phyloP scores from a whole-genome alignment of 1,284 basidiomycete species.

The Entoloma clypeatum region DNA sequence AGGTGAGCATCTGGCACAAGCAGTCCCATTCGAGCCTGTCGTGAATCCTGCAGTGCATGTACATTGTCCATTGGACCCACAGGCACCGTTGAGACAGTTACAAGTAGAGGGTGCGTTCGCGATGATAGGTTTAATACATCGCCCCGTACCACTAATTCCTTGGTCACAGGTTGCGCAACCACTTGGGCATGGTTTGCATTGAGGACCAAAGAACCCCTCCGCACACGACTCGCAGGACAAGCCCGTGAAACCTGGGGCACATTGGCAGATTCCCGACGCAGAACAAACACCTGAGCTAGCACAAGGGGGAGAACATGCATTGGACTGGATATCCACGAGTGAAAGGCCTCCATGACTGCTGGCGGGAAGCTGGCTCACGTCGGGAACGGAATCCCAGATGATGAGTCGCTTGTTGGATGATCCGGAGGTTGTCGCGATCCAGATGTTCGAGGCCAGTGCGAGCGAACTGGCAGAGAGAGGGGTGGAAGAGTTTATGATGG shows the following conservation, averaged over 20 bases:
- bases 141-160: constrained; percentile 69
- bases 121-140: constrained; percentile 52
- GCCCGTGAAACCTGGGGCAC: constrained; percentile 70
- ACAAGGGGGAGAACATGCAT: constrained; percentile 68
- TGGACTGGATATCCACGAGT: constrained; percentile 63
- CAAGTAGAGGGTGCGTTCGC: constrained; percentile 57
- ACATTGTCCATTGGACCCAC: constrained; percentile 62
- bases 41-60: constrained; percentile 75
- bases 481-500: constrained; percentile 45
- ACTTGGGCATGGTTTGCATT: constrained; percentile 62
- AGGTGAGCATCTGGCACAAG: constrained; percentile 64
- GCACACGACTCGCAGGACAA: constrained; percentile 74
- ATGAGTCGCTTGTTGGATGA: constrained; percentile 49
- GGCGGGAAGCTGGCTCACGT: constrained; percentile 59
- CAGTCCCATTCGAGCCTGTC: constrained; percentile 61
- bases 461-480: constrained; percentile 54
- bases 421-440: constrained; percentile 56
- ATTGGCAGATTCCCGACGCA: constrained; percentile 63
- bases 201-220: constrained; percentile 65
- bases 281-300: constrained; percentile 68
- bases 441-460: constrained; percentile 58
- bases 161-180: constrained; percentile 70
- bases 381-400: constrained; percentile 73
- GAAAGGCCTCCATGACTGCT: constrained; percentile 43
- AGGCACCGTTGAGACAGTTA: constrained; percentile 75